Evolutionary conservation across 139 green algal species (phyloP).

Genomic region (Auxenochlorella pyrenoidosa): DNA sequence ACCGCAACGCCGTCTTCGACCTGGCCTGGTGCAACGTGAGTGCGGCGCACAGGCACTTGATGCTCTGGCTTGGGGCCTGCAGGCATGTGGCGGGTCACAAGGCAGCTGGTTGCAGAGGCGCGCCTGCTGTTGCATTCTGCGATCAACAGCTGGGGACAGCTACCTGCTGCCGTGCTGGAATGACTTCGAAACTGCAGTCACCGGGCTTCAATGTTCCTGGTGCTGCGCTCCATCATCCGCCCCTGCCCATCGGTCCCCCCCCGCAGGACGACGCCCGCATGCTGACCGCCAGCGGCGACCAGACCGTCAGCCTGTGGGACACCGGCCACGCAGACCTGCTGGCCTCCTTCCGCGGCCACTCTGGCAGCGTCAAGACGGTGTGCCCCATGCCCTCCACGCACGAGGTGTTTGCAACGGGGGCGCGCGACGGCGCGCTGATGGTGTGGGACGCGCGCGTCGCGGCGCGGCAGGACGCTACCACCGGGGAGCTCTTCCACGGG

Average conservation of each 20-base stretch:
- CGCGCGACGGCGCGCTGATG: conserved; percentile 73
- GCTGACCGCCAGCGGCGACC: conserved; percentile 79
- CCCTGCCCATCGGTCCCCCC: neutral
- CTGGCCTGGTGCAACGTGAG: conserved; percentile 76
- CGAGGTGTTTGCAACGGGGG: conserved; percentile 79
- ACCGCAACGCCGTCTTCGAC: conserved; percentile 89
- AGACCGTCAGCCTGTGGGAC: conserved; percentile 76
- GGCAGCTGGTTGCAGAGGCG: neutral
- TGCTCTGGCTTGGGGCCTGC: neutral
- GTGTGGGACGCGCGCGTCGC: conserved; percentile 75
- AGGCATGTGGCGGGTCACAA: neutral
- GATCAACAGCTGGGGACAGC: neutral
- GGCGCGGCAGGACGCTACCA: neutral
- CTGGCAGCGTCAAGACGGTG: conserved; percentile 79
- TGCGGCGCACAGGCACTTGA: neutral
- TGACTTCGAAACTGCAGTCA: neutral
- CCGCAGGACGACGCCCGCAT: conserved; percentile 69
- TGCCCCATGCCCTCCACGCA: conserved; percentile 30
- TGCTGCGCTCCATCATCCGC: neutral
- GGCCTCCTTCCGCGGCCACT: conserved; percentile 66
- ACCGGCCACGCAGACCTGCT: conserved; percentile 50
- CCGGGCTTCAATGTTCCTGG: neutral
- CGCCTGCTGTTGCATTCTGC: neutral
- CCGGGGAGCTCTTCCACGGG: neutral
- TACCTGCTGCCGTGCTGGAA: neutral